Conservation (phyloP, 805 yeast genomes). For the Monosporozyma solicola region DNA sequence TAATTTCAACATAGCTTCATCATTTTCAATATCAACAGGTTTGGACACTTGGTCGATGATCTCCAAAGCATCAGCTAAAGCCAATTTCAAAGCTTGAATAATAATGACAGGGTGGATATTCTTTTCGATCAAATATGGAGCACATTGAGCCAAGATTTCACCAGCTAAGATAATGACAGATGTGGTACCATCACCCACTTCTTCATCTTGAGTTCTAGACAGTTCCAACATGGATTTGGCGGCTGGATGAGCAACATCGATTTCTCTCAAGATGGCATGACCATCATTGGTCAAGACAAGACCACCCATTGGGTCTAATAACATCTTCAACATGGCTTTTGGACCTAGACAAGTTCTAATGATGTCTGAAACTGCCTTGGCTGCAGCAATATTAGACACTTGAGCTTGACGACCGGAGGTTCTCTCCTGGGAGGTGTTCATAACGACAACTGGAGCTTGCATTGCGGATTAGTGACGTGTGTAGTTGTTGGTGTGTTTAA, state of each 20-base stretch:
- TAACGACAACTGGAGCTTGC: constrained; percentile 81
- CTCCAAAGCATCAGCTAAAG: constrained; percentile 82
- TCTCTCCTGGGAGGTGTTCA: constrained; percentile 85
- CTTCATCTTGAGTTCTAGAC: constrained; percentile 96
- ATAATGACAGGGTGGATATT: constrained; percentile 95
- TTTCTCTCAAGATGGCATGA: constrained; percentile 94
- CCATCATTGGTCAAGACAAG: constrained; percentile 97
- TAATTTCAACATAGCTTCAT: constrained; percentile 75
- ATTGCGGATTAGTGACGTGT: constrained; percentile 14
- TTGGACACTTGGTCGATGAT: constrained; percentile 74
- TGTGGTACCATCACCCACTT: constrained; percentile 98
- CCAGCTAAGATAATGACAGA: constrained; percentile 96
- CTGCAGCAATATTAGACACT: constrained; percentile 93
- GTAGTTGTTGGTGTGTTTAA: constrained; percentile 6
- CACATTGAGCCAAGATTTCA: constrained; percentile 89
- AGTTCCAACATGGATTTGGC: constrained; percentile 98
- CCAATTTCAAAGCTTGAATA: constrained; percentile 87
- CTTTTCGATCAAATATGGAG: constrained; percentile 81
- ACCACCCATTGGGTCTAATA: constrained; percentile 90
- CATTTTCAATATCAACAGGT: constrained; percentile 78
- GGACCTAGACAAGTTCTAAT: constrained; percentile 98
- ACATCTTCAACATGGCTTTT: constrained; percentile 97
- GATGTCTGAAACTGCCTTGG: constrained; percentile 98
- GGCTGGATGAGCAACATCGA: constrained; percentile 97
- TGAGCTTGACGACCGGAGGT: constrained; percentile 97